These are phyloP conservation scores for Xylaria scruposa DNA, from an alignment of 495 filamentous ascomycete genomes.

Conservation along the genomic window DNA sequence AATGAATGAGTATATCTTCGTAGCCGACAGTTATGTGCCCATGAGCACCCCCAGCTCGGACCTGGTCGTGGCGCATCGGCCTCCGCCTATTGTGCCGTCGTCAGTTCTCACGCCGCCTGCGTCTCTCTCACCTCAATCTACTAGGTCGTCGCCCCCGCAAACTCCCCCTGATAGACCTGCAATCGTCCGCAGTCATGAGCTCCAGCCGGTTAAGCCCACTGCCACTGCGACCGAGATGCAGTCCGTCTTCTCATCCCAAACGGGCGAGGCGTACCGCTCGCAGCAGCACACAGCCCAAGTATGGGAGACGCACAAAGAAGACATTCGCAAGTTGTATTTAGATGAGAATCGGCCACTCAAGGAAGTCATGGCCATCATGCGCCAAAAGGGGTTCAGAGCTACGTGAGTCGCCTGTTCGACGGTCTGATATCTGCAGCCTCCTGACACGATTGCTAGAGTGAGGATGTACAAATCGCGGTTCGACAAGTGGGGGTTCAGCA, in stretches of 20 bases:
- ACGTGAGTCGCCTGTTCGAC: conserved; percentile 38
- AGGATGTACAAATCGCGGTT: conserved; percentile 46
- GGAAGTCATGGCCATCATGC: conserved; percentile 47
- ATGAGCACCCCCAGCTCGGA: conserved; percentile 20
- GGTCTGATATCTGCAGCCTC: conserved; percentile 8
- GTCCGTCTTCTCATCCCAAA: conserved; percentile 43
- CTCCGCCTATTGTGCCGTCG: conserved; percentile 20
- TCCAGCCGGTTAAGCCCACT: conserved; percentile 31
- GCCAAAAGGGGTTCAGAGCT: conserved; percentile 44
- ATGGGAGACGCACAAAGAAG: conserved; percentile 45
- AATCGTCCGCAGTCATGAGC: conserved; percentile 30
- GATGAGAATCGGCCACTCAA: conserved; percentile 45
- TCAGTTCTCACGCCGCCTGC: conserved; percentile 25
- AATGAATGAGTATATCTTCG: conserved; percentile 30
- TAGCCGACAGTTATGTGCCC: conserved; percentile 21
- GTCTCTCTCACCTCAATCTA: conserved; percentile 27
- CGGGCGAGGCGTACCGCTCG: conserved; percentile 41
- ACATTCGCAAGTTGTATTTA: conserved; percentile 42
- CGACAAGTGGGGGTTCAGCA: conserved; percentile 45
- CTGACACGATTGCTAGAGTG: conserved; percentile 34
- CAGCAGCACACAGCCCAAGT: conserved; percentile 40
- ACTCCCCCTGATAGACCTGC: conserved; percentile 29
- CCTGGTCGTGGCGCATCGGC: conserved; percentile 24
- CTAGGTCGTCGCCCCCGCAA: conserved; percentile 29
- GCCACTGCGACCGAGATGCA: conserved; percentile 38